Evolutionary conservation across 495 filamentous ascomycete genomes (phyloP).

Genomic region (Cercophora scortea): DNA sequence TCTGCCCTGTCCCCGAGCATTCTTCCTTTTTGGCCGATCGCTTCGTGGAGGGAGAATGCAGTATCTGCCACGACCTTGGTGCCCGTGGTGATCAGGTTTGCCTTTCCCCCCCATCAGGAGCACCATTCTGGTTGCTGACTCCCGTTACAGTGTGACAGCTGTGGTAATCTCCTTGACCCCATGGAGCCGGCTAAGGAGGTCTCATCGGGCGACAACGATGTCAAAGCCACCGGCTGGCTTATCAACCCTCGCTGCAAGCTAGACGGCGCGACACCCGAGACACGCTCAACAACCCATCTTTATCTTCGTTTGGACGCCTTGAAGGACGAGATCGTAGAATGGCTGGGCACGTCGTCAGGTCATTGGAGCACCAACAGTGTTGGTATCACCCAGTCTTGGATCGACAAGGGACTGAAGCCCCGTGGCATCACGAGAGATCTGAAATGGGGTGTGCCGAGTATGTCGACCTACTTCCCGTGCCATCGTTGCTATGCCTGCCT

Average conservation of each 20-base stretch:
- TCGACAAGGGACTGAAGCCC: constrained; percentile 69
- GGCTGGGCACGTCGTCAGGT: constrained; percentile 44
- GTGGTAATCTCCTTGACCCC: constrained; percentile 68
- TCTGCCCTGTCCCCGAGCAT: constrained; percentile 63
- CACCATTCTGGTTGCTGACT: too few relatives aligned
- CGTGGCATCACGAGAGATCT: constrained; percentile 86
- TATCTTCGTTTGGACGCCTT: constrained; percentile 77
- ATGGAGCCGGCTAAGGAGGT: constrained; percentile 29
- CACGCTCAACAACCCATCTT: constrained; percentile 52
- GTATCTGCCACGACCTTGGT: constrained; percentile 18
- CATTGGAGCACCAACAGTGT: constrained; percentile 70
- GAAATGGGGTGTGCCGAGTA: constrained; percentile 55
- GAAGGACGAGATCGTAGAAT: constrained; percentile 63
- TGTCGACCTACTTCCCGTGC: constrained; percentile 36
- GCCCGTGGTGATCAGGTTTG: constrained; percentile 57
- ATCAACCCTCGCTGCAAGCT: constrained; percentile 65
- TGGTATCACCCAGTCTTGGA: constrained; percentile 68
- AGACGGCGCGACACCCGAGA: constrained; percentile 69
- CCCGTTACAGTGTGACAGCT: constrained; percentile 58
- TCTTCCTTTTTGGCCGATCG: constrained; percentile 83
- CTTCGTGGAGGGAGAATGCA: constrained; percentile 81
- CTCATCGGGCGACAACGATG: too few relatives aligned
- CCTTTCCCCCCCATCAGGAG: too few relatives aligned
- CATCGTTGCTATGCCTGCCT: too few relatives aligned
- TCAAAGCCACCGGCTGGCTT: constrained; percentile 8